Evolutionary conservation across 345 rosid species (phyloP).

Genomic region (Gossypium australe): DNA sequence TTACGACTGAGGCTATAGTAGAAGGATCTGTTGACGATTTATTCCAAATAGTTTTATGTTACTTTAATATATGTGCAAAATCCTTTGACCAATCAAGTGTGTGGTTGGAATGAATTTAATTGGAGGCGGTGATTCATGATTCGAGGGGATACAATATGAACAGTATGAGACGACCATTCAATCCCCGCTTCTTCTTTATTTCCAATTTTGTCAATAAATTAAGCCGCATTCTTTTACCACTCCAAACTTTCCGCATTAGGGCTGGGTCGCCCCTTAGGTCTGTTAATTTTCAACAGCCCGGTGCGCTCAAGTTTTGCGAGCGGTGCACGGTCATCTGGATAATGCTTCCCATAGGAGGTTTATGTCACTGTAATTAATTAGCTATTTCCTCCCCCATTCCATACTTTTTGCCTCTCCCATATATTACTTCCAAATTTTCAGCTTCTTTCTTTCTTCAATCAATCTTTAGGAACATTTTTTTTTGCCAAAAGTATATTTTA

Average conservation of each 20-base stretch:
- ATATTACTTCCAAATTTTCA: neutral
- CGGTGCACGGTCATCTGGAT: too few species aligned
- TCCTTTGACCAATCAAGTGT: neutral
- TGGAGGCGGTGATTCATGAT: neutral
- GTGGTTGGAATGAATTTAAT: constrained; percentile 2
- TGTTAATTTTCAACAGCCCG: too few species aligned
- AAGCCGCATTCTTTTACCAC: constrained; percentile 33
- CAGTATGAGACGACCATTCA: constrained; percentile 14
- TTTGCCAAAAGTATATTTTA: neutral
- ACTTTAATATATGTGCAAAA: neutral
- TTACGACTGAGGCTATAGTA: too few species aligned
- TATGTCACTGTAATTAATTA: too few species aligned
- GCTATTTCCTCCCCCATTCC: neutral
- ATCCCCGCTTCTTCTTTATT: neutral
- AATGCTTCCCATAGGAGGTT: too few species aligned
- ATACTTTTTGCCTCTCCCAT: neutral
- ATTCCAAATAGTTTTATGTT: neutral
- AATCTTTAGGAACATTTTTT: neutral
- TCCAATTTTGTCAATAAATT: constrained; percentile 7
- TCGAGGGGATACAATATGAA: constrained; percentile 6
- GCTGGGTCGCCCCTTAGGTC: too few species aligned
- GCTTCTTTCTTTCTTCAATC: neutral
- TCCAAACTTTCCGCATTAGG: too few species aligned
- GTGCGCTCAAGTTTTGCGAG: too few species aligned
- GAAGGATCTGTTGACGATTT: too few species aligned